Base-by-base conservation (phyloP, 1,284 basidiomycete genomes). In the Retiboletus flavoniger region DNA sequence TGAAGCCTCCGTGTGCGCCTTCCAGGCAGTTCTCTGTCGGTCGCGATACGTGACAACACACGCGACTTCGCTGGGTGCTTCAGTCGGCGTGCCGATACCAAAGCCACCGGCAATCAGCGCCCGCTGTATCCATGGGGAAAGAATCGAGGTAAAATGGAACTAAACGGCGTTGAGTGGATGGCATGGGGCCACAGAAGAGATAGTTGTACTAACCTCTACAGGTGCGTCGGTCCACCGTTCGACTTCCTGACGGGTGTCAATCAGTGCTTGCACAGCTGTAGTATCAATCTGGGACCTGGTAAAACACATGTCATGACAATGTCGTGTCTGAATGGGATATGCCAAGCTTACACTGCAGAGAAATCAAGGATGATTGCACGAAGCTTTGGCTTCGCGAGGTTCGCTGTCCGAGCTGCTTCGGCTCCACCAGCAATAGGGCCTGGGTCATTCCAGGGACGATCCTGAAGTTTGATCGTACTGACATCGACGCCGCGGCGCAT, bases 371-470 rank as follows among this genome's bases (percentile, higher is more conserved):
- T 89, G 62, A 99, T 82, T 9, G 95, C 94, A 49, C 84, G 85
- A 34, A 98, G 77, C 7, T 78, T 67, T 0, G 95, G 91, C 61
- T 83, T 83, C 63, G 78, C 77, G 21, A 74, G 59, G 58, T 92
- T 89, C 21, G 72, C 74, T 32, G 67, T 73, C 57, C 74, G 77
- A 52, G 84, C 80, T 39, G 74, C 75, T 7, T 73, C 75, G 2
- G 74, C 74, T 8, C 75, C 75, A 21, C 76, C 78, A 48, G 78
- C 75, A 49, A 72, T 72, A 36, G 89, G 91, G 43, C 91, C 91
- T 13, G 93, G 89, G 66, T 97, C 95, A 70, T 99, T 99, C 96
- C 96, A 99, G 3, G 93, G 85, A 44, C 96, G 83, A 68, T 98
- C 94, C 60, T 81, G 78, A 44, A 83, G 71, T 51, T 71, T 78